Conservation (phyloP, 2,329 filamentous ascomycete species). For the Arthrobotrys conoides region DNA sequence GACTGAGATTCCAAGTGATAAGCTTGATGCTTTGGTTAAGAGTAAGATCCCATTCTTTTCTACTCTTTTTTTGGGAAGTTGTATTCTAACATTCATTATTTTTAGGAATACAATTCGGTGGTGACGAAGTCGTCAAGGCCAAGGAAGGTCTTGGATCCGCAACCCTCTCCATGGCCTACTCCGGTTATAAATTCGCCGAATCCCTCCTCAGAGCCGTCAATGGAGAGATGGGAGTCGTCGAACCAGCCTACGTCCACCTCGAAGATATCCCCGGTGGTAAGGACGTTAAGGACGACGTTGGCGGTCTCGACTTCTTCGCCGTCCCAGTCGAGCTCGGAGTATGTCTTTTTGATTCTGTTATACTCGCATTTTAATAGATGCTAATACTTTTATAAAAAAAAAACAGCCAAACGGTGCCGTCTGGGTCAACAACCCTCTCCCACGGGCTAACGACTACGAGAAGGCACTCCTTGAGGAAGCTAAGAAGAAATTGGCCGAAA, state of each 20-base stretch:
- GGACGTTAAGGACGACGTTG: conserved; percentile 84
- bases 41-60: conserved; percentile 69
- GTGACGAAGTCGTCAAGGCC: conserved; percentile 95
- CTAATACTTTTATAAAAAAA: conserved; percentile 54
- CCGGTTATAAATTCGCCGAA: conserved; percentile 94
- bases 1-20: conserved; percentile 86
- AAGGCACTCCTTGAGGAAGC: conserved; percentile 84
- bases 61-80: neutral
- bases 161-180: conserved; percentile 94
- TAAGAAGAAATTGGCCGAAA: conserved; percentile 85
- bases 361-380: conserved; percentile 6
- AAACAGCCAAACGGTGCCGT: conserved; percentile 83
- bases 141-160: conserved; percentile 93
- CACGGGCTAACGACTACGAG: conserved; percentile 84
- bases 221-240: conserved; percentile 92
- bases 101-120: conserved; percentile 90
- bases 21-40: conserved; percentile 90
- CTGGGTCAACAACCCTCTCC: conserved; percentile 85
- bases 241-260: conserved; percentile 96
- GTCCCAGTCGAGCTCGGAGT: conserved; percentile 95
- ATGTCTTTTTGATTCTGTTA: conserved; percentile 69
- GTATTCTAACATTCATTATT: neutral
- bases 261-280: conserved; percentile 89
- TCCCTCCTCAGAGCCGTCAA: conserved; percentile 86
- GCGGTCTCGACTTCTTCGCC: conserved; percentile 89